Conservation (phyloP, 164 flowering plant species). For the Annona cherimola region DNA sequence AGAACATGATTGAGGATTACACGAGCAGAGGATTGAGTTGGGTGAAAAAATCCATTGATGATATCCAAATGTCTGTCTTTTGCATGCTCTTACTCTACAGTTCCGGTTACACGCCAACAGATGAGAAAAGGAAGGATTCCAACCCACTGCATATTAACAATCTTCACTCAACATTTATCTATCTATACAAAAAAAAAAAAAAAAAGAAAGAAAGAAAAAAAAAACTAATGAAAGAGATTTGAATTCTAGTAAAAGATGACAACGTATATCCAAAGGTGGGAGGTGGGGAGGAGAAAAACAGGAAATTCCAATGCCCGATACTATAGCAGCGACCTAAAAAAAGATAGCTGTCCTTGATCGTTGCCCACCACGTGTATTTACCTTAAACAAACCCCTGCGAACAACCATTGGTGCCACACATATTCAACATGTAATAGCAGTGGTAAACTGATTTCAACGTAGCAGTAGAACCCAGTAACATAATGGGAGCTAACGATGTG, state of each 20-base stretch:
- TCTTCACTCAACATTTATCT: slow-evolving; percentile 16
- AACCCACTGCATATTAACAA: slow-evolving; percentile 10
- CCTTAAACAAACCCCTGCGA: background rate
- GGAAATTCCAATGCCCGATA: background rate
- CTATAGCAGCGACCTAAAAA: background rate
- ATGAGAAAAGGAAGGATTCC: slow-evolving; percentile 2
- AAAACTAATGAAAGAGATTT: background rate
- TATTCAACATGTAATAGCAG: too few relatives aligned
- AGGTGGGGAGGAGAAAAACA: too few relatives aligned
- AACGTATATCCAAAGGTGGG: background rate
- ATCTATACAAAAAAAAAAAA: slow-evolving; percentile 16
- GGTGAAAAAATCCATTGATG: slow-evolving; percentile 4
- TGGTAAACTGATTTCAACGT: too few relatives aligned
- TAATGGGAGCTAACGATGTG: too few relatives aligned
- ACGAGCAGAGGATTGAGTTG: background rate
- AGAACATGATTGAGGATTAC: too few relatives aligned
- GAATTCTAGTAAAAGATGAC: background rate
- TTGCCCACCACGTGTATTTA: background rate
- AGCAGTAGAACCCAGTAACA: too few relatives aligned
- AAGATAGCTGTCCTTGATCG: background rate
- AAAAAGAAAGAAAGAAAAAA: background rate
- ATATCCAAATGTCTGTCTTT: slow-evolving; percentile 2
- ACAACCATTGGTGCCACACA: background rate
- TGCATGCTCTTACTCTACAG: slow-evolving; percentile 12
- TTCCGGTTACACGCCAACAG: slow-evolving; percentile 8